Evolutionary conservation across 345 rosid species (phyloP), one percentile per base, ranked within the genome.

Genomic region (Sonneratia caseolaris): DNA sequence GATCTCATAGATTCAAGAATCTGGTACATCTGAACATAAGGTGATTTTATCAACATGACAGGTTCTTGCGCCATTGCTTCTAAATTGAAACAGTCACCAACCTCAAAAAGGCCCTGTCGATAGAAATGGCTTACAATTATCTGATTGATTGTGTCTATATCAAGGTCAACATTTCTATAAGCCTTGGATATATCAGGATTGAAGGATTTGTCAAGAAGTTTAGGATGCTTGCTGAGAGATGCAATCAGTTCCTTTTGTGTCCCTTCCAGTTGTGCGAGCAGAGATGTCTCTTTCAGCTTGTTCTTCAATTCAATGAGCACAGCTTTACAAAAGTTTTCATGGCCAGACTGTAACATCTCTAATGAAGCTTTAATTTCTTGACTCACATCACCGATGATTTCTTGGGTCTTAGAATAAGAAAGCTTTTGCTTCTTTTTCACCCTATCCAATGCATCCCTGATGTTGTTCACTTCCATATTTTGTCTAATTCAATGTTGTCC

Each of bases 101-200:
- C 71, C 74, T 92, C 93, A 78, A 94, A 90, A 80, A 86, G 81
- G 35, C 97, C 96, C 66, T 84, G 86, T 78, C 79, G 78, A 78
- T 94, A 90, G 48, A 89, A 84, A 77, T 91, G 93, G 72, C 76
- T 76, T 8, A 86, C 84, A 83, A 90, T 78, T 71, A 94, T 81
- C 74, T 88, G 85, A 80, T 86, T 86, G 71, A 88, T 80, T 36
- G 81, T 70, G 65, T 75, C 78, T 73, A 73, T 66, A 76, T 92
- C 89, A 64, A 82, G 84, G 66, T 89, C 97, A 73, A 84, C 76
- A 76, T 73, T 86, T 81, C 86, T 87, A 74, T 84, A 84, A 21
- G 93, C 88, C 83, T 74, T 81, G 62, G 96, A 87, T 66, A 92
- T 86, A 74, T 92, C 92, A n/a, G 84, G 86, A 74, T 83, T 75